phyloP scores from a whole-genome alignment of 2,329 filamentous ascomycete genomes.

The Sarocladiaceae sp. region DNA sequence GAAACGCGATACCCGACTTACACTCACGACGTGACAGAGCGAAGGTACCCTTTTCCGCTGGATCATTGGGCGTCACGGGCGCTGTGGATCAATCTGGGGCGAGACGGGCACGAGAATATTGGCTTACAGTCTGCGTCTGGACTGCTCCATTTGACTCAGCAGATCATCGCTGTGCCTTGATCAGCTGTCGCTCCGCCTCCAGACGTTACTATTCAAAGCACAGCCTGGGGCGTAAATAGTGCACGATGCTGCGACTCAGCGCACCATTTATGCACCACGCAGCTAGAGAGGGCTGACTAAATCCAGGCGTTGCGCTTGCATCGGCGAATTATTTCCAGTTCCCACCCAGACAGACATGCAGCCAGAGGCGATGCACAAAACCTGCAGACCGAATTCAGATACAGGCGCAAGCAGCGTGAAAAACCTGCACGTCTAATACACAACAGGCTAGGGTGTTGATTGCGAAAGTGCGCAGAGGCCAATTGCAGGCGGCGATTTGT shows the following conservation, averaged over 20 bases:
- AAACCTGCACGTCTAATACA: background rate
- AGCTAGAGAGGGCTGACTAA: background rate
- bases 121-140: background rate
- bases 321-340: slow-evolving; percentile 6
- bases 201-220: background rate
- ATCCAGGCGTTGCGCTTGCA: background rate
- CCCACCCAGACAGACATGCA: background rate
- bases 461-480: background rate
- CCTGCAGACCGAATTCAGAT: background rate
- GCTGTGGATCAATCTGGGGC: too few species aligned
- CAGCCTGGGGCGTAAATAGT: background rate
- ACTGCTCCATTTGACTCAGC: too few species aligned
- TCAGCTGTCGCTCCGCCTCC: background rate
- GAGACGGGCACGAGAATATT: background rate
- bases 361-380: background rate
- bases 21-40: background rate
- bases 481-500: background rate
- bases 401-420: background rate
- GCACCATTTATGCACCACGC: background rate
- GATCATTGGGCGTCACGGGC: background rate
- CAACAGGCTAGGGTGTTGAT: background rate
- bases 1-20: background rate
- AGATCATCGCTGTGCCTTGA: background rate
- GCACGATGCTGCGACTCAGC: background rate
- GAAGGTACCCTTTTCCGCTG: background rate